These are phyloP conservation scores for Candida sp. DNA, from an alignment of 1,139 yeast genomes.

Conservation along the genomic window DNA sequence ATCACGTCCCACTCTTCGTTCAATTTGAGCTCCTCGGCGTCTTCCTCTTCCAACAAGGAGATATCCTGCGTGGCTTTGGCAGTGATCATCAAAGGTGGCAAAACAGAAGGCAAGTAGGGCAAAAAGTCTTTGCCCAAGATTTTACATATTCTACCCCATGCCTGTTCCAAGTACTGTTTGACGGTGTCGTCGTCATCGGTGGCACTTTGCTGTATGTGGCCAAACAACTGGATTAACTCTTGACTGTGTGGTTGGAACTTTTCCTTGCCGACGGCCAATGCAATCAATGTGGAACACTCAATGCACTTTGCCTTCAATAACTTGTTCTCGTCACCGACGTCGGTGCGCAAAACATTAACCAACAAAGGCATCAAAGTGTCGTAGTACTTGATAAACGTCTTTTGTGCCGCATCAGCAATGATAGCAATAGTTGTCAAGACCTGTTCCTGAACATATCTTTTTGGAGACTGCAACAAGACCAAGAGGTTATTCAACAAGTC, in stretches of 20 bases:
- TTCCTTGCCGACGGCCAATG: slow-evolving; percentile 96
- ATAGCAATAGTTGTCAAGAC: slow-evolving; percentile 96
- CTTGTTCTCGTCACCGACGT: slow-evolving; percentile 80
- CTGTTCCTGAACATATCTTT: slow-evolving; percentile 95
- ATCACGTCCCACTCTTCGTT: slow-evolving; percentile 98
- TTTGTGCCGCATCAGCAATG: slow-evolving; percentile 98
- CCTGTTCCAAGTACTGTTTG: slow-evolving; percentile 85
- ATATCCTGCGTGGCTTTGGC: slow-evolving; percentile 94
- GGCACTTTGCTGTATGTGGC: slow-evolving; percentile 67
- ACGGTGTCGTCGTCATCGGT: slow-evolving; percentile 81
- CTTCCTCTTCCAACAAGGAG: slow-evolving; percentile 86
- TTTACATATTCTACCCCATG: slow-evolving; percentile 95
- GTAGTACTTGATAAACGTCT: slow-evolving; percentile 86
- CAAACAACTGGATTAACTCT: slow-evolving; percentile 76
- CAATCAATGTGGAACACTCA: slow-evolving; percentile 94
- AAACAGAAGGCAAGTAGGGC: slow-evolving; percentile 86
- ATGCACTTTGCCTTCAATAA: slow-evolving; percentile 90
- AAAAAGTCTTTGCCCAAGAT: slow-evolving; percentile 85
- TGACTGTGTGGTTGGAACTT: slow-evolving; percentile 79
- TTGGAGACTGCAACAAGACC: slow-evolving; percentile 80
- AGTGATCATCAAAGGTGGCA: slow-evolving; percentile 84
- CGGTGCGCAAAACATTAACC: slow-evolving; percentile 77
- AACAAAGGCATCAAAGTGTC: slow-evolving; percentile 95
- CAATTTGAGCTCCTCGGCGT: slow-evolving; percentile 78
- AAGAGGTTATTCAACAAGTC: slow-evolving; percentile 74